Base-by-base conservation (phyloP, 495 filamentous ascomycete genomes). In the Aspergillus avenaceus region DNA sequence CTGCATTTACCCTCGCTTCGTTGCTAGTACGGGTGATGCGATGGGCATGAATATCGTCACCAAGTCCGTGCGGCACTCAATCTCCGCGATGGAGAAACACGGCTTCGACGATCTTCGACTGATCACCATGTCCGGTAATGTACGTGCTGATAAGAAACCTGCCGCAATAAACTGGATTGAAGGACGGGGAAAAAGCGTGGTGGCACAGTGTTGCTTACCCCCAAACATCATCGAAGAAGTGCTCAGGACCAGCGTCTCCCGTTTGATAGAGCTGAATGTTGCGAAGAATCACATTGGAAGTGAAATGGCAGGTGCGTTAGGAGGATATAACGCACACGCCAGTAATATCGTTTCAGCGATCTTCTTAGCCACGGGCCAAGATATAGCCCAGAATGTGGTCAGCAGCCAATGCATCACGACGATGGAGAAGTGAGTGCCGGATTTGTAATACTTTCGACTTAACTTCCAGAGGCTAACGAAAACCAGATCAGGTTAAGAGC, bases 41-140 rank as follows among this genome's bases (percentile, higher is more conserved):
- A 99, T 99, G 95, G 93, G 93, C 45, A 99, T 99, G 95, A 99
- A 99, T 77, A 99, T 99, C 93, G 97, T 99, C 54, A 96, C 91
- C 46, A 99, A 99, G 77, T 95, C 95, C 58, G 91, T 95, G 36
- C 93, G 97, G 69, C 84, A 95, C 66, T 92, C 95, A 9, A 77
- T 99, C n/a, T 78, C 80, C 45, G 84, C 96, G 50, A 97, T 99
- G 93, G 72, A 77, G 31, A 90, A 97, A 54, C 81, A 79, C 53
- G 95, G 93, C 24, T 99, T 97, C 53, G 86, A 93, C 12, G 95
- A 99, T 68, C 97, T 99, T 93, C 72, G 80, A 27, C 93, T 95
- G 53, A 85, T 99, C 53, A 87, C 93, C 9, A 79, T 99, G n/a
- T 96, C 91, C 19, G 93, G 91, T 41, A 99, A 99, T 67, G 97